Conservation (phyloP, 1,139 yeast genomes). For the Scheffersomyces illinoinensis region DNA sequence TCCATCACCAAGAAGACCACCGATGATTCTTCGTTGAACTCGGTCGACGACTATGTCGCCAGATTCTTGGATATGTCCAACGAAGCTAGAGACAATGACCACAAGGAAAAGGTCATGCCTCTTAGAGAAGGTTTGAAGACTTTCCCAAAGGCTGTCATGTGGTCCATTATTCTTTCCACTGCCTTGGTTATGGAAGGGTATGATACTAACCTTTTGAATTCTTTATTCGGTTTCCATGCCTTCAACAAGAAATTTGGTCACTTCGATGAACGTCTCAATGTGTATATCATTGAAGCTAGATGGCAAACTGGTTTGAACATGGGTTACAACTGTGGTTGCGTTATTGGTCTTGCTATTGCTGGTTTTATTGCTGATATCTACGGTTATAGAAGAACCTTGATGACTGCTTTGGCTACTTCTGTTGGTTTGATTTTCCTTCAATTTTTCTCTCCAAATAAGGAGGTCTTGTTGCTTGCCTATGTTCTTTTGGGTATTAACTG, state of each 20-base stretch:
- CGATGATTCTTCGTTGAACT: slow-evolving; percentile 15
- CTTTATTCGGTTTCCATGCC: slow-evolving; percentile 43
- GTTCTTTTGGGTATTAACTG: slow-evolving; percentile 50
- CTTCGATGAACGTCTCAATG: slow-evolving; percentile 23
- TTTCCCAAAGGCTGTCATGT: slow-evolving; percentile 41
- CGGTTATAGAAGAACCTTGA: slow-evolving; percentile 49
- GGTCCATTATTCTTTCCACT: slow-evolving; percentile 44
- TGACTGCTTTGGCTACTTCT: slow-evolving; percentile 33
- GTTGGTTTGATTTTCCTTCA: slow-evolving; percentile 48
- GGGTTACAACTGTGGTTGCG: slow-evolving; percentile 46
- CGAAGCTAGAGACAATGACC: slow-evolving; percentile 39
- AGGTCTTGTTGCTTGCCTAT: slow-evolving; percentile 46
- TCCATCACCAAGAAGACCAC: slow-evolving; percentile 18
- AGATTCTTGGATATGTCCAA: slow-evolving; percentile 47
- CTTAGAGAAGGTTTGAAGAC: slow-evolving; percentile 43
- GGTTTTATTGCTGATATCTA: slow-evolving; percentile 46
- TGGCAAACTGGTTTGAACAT: slow-evolving; percentile 51
- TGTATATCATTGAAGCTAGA: slow-evolving; percentile 41
- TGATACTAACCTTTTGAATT: slow-evolving; percentile 37
- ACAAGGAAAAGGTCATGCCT: slow-evolving; percentile 43
- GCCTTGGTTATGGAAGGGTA: slow-evolving; percentile 52
- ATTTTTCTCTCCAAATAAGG: slow-evolving; percentile 45
- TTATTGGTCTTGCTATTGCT: slow-evolving; percentile 45
- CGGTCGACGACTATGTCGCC: slow-evolving; percentile 36
- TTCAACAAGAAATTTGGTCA: slow-evolving; percentile 42